phyloP scores from a whole-genome alignment of 169 alveolate genomes.

The Plasmodium knowlesi region DNA sequence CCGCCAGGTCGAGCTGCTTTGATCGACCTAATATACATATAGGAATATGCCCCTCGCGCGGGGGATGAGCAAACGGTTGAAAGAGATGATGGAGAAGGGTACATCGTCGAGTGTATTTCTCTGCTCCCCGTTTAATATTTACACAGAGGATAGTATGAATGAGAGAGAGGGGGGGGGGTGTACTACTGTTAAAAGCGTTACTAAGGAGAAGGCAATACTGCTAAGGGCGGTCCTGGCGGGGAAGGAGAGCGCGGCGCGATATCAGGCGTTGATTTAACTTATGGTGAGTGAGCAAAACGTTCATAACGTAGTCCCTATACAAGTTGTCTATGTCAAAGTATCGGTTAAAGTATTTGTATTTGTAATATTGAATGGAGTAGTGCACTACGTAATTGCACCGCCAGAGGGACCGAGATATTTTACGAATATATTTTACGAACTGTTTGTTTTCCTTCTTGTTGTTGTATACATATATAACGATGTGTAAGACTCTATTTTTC shows the following conservation, averaged over 20 bases:
- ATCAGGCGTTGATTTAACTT: neutral
- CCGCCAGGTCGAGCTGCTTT: neutral
- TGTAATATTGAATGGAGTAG: constrained; percentile 54
- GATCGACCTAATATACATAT: neutral
- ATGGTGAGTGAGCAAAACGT: constrained; percentile 23
- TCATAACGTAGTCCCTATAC: constrained; percentile 47
- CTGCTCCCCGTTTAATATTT: too few relatives aligned
- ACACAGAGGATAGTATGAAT: too few relatives aligned
- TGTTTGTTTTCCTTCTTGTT: constrained; percentile 58
- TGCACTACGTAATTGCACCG: constrained; percentile 51
- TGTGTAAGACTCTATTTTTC: constrained; percentile 41
- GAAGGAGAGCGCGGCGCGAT: neutral
- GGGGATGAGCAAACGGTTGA: neutral
- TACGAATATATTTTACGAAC: constrained; percentile 47
- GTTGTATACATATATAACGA: constrained; percentile 59
- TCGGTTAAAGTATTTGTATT: constrained; percentile 46
- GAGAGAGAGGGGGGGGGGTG: neutral
- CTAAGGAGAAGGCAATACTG: neutral
- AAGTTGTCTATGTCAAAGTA: constrained; percentile 58
- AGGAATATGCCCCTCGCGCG: neutral
- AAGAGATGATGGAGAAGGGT: neutral
- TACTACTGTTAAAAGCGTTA: neutral
- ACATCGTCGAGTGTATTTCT: too few relatives aligned
- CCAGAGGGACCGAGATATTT: constrained; percentile 65
- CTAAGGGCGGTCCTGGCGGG: neutral